Percentiles rank a stretch among this genome's conserved stretches.
These are phyloP conservation scores for Aspergillus ochraceus DNA, from an alignment of 2,329 filamentous ascomycete genomes.

Conservation along the genomic window DNA sequence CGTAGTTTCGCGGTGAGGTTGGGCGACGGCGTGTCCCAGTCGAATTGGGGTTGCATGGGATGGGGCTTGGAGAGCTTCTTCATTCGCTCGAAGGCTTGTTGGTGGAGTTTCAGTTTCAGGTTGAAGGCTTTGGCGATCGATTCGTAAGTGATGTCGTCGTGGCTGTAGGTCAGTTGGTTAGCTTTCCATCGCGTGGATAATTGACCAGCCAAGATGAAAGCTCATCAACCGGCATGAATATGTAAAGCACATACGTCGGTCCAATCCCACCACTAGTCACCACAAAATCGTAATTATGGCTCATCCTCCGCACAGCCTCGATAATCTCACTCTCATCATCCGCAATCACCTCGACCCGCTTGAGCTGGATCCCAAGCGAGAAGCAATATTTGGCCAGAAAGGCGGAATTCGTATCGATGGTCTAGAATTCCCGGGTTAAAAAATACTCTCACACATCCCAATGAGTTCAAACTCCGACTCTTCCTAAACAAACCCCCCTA, in stretches of 20 bases:
- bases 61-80: slow-evolving; percentile 74
- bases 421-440: slow-evolving; percentile 41
- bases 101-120: slow-evolving; percentile 73
- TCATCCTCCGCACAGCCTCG: slow-evolving; percentile 85
- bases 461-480: no score
- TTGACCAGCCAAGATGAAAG: no score
- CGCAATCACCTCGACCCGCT: slow-evolving; percentile 87
- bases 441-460: no score
- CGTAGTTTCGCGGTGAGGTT: slow-evolving; percentile 77
- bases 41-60: slow-evolving; percentile 71
- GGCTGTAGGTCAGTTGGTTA: slow-evolving; percentile 51
- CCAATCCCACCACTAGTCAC: slow-evolving; percentile 95
- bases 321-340: slow-evolving; percentile 90
- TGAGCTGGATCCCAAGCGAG: slow-evolving; percentile 66
- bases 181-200: background rate
- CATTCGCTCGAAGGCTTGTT: slow-evolving; percentile 78
- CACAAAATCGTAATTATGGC: slow-evolving; percentile 85
- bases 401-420: slow-evolving; percentile 65
- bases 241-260: slow-evolving; percentile 64
- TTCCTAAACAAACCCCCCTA: no score
- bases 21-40: slow-evolving; percentile 80
- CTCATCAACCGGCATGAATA: no score
- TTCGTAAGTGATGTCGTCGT: slow-evolving; percentile 97
- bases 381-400: slow-evolving; percentile 69
- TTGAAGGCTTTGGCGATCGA: slow-evolving; percentile 89